Conservation (phyloP, 108 stramenopile species). For the Cyclotella atomus region DNA sequence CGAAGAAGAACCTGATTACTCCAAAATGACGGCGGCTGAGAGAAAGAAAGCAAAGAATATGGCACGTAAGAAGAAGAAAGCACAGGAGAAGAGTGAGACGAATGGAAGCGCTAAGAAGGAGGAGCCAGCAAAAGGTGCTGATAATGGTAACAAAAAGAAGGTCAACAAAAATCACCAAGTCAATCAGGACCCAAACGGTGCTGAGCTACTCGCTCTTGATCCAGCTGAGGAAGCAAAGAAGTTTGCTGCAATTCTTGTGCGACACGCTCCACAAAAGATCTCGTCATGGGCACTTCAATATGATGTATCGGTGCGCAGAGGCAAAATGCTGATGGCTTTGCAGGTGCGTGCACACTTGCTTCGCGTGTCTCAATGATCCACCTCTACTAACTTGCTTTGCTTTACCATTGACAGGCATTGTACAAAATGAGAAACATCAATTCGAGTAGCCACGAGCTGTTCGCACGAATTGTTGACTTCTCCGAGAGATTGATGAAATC, state of each 20-base stretch:
- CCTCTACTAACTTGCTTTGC: no score
- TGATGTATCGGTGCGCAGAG: conserved; percentile 91
- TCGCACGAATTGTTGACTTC: conserved; percentile 76
- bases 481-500: conserved; percentile 39
- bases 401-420: conserved; percentile 68
- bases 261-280: conserved; percentile 71
- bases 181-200: conserved; percentile 91
- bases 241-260: conserved; percentile 73
- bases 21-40: conserved; percentile 83
- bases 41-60: conserved; percentile 87
- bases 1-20: conserved; percentile 81
- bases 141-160: conserved; percentile 62
- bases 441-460: conserved; percentile 46
- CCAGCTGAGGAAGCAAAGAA: conserved; percentile 85
- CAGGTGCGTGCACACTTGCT: conserved; percentile 49
- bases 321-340: conserved; percentile 88
- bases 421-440: conserved; percentile 62
- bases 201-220: conserved; percentile 78
- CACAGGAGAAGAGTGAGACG: conserved; percentile 24
- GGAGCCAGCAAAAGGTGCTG: conserved; percentile 42
- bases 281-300: conserved; percentile 88
- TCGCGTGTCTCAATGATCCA: neutral
- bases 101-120: conserved; percentile 47
- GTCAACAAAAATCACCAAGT: conserved; percentile 58
- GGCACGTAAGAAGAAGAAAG: conserved; percentile 82